Evolutionary conservation across 2,329 filamentous ascomycete species (phyloP), one percentile per base, ranked within the genome.

Genomic region (Claviceps fusiformis): DNA sequence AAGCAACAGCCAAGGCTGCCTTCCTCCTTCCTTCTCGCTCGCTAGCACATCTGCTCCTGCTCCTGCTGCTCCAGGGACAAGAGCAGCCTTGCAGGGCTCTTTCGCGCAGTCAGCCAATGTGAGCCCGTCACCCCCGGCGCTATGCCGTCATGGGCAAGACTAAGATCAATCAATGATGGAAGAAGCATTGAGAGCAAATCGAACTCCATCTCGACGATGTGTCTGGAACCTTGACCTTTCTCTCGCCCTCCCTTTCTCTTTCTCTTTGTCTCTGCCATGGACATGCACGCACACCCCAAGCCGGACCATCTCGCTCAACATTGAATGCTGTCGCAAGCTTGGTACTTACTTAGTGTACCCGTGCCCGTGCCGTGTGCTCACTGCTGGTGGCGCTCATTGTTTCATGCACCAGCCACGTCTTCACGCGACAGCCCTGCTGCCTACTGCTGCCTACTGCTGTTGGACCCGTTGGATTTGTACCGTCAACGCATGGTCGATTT

Each of bases 1-100:
- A 49, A 50, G 53, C 45, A 31, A 27, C 53, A 50, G 44, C 52
- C 52, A 47, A 47, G 24, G 52, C 24, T 48, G 9, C 52, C 44
- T 52, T 44, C 50, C 50, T 51, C 35, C 24, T 41, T 43, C 35
- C 37, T 39, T n/a, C 33, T 29, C 33, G n/a, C 33, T 52, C 37
- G 50, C 37, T 44, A 43, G 50, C 19, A 17, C 13, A 35, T 45
- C 19, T 53, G 51, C 43, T 53, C 17, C 29, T 53, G 50, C 50
- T 52, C 33, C 48, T 50, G 6, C n/a, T 29, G 49, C 24, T 37
- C 51, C 29, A 39, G 43, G 43, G 43, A 53, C 51, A 43, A 53
- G 19, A 53, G 37, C 43, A 53, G 37, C 43, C 41, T 53, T 19
- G 35, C 43, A 29, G 43, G 43, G 7, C 46, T 5, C 9, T 13